Evolutionary conservation across 768 basidiomycete genomes (phyloP).

Genomic region (Naganishia friedmannii): DNA sequence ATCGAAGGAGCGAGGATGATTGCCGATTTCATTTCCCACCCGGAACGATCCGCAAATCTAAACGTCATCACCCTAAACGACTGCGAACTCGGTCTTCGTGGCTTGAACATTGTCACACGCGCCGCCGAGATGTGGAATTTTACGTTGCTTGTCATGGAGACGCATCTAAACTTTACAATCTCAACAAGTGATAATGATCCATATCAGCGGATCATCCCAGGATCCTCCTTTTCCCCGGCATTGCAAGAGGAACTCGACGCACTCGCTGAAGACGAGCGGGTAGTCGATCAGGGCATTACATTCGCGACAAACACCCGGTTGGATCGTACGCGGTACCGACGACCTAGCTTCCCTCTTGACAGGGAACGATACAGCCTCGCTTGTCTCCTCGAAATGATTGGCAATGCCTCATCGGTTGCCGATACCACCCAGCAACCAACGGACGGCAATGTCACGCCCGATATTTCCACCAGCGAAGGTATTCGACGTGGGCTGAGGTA

Average conservation of each 20-base stretch:
- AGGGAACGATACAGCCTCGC: slow-evolving; percentile 9
- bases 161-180: slow-evolving; percentile 17
- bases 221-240: background rate
- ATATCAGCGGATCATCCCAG: slow-evolving; percentile 13
- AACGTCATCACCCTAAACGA: slow-evolving; percentile 23
- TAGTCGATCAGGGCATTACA: slow-evolving; percentile 5
- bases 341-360: slow-evolving; percentile 4
- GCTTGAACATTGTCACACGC: slow-evolving; percentile 19
- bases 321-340: slow-evolving; percentile 20
- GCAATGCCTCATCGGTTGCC: background rate
- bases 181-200: slow-evolving; percentile 12
- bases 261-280: background rate
- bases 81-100: slow-evolving; percentile 23
- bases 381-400: slow-evolving; percentile 1
- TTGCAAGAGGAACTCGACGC: slow-evolving; percentile 17
- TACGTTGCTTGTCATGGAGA: slow-evolving; percentile 19
- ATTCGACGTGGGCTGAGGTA: slow-evolving; percentile 11
- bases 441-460: too few species aligned
- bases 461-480: slow-evolving; percentile 1
- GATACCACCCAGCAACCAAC: background rate
- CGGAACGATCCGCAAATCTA: slow-evolving; percentile 11
- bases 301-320: background rate
- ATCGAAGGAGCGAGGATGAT: slow-evolving; percentile 21
- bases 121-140: slow-evolving; percentile 25
- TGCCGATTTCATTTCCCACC: slow-evolving; percentile 24